Percentiles rank a stretch among this genome's conserved stretches.
These are phyloP conservation scores for Ganoderma lucidum DNA, from an alignment of 1,284 basidiomycete species.

Conservation along the genomic window DNA sequence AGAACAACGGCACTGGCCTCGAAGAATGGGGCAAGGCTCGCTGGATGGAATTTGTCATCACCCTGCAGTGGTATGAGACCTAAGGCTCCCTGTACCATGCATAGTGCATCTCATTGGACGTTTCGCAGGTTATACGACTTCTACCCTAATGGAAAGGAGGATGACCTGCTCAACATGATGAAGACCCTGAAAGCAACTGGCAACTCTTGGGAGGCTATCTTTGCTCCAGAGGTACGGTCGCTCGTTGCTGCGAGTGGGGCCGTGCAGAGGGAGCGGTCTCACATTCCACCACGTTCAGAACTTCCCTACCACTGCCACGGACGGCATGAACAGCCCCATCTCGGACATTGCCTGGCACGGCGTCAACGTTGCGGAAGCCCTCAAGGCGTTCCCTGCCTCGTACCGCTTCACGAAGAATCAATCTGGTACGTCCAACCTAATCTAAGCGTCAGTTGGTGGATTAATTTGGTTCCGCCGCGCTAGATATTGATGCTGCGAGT, in stretches of 20 bases:
- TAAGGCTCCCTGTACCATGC: conserved; percentile 36
- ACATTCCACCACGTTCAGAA: conserved; percentile 38
- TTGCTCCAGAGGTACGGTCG: conserved; percentile 33
- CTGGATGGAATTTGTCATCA: conserved; percentile 63
- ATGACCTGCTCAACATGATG: conserved; percentile 62
- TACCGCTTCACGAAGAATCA: conserved; percentile 64
- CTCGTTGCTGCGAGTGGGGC: not conserved
- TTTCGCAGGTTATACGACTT: conserved; percentile 53
- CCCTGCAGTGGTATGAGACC: conserved; percentile 54
- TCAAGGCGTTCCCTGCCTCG: conserved; percentile 61
- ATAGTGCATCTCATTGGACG: not conserved
- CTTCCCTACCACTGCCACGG: conserved; percentile 48
- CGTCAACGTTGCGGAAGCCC: conserved; percentile 63
- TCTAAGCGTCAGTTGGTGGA: conserved; percentile 29
- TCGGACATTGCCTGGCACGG: conserved; percentile 53
- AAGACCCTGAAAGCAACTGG: conserved; percentile 55
- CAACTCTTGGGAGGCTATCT: conserved; percentile 52
- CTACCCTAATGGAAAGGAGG: conserved; percentile 56
- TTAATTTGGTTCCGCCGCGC: not conserved
- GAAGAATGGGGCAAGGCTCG: conserved; percentile 59
- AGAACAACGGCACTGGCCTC: conserved; percentile 51
- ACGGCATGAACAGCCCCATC: conserved; percentile 42
- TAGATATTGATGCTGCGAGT: conserved; percentile 56
- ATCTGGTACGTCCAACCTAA: conserved; percentile 46
- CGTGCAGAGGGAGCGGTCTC: not conserved